Evolutionary conservation across 345 rosid genomes (phyloP).

Genomic region (Melaleuca quinquenervia): DNA sequence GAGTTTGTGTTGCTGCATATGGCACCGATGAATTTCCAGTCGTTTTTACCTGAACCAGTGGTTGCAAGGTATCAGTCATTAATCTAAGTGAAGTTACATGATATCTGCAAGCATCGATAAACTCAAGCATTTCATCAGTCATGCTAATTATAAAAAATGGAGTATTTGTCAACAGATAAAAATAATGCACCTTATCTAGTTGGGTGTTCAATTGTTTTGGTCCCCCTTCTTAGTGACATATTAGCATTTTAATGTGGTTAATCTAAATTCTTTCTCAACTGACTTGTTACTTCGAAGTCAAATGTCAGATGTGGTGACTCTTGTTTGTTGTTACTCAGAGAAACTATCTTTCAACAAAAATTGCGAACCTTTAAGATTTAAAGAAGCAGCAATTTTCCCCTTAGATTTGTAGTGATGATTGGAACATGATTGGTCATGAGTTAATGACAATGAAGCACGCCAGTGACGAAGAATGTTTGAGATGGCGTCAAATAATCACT

Average conservation of each 20-base stretch:
- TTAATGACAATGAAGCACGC: background rate
- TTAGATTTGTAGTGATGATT: background rate
- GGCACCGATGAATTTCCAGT: constrained; percentile 70
- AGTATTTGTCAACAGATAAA: background rate
- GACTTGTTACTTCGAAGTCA: background rate
- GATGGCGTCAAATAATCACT: background rate
- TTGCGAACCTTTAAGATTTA: background rate
- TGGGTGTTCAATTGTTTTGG: background rate
- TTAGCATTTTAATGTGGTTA: background rate
- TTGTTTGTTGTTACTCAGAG: background rate
- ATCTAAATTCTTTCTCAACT: background rate
- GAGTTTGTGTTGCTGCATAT: constrained; percentile 77
- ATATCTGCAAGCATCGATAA: background rate
- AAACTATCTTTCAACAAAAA: background rate
- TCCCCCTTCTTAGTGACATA: background rate
- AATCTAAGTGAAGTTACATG: background rate
- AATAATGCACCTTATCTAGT: background rate
- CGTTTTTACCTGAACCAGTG: constrained; percentile 69
- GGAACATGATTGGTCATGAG: background rate
- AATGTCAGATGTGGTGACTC: background rate
- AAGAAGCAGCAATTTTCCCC: background rate
- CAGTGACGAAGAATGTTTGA: background rate
- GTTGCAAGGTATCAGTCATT: constrained; percentile 47
- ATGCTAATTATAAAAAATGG: background rate
- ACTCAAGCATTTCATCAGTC: background rate